Evolutionary conservation across 2,329 filamentous ascomycete species (phyloP).

Genomic region (Grosmannia penicillata): DNA sequence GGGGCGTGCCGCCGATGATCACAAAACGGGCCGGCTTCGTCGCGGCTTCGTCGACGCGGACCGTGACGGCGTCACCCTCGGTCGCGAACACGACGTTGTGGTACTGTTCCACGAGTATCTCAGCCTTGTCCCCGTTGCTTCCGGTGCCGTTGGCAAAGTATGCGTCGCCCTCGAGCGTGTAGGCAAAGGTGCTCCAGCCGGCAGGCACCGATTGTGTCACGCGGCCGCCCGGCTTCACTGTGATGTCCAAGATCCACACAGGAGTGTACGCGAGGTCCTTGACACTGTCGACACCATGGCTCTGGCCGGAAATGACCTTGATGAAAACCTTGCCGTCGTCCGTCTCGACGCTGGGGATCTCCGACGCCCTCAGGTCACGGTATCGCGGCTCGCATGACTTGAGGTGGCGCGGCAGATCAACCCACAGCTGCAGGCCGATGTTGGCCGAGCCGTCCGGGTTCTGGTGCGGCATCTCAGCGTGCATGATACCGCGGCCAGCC

Average conservation of each 20-base stretch:
- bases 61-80: conserved; percentile 60
- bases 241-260: conserved; percentile 87
- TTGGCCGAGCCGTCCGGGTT: conserved; percentile 63
- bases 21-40: conserved; percentile 45
- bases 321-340: conserved; percentile 63
- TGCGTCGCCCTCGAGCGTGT: conserved; percentile 62
- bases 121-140: conserved; percentile 22
- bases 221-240: conserved; percentile 62
- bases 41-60: conserved; percentile 52
- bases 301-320: conserved; percentile 82
- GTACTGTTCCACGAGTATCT: conserved; percentile 46
- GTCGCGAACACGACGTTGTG: conserved; percentile 84
- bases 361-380: conserved; percentile 62
- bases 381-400: conserved; percentile 89
- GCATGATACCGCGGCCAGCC: conserved; percentile 78
- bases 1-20: conserved; percentile 62
- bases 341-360: conserved; percentile 62
- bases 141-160: conserved; percentile 40
- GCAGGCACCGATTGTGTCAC: conserved; percentile 61
- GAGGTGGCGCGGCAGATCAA: conserved; percentile 68
- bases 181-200: conserved; percentile 84
- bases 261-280: conserved; percentile 86
- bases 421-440: conserved; percentile 88
- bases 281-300: conserved; percentile 71
- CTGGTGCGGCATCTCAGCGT: conserved; percentile 84